Base-by-base conservation (phyloP, 2,329 filamentous ascomycete species). In the Stachybotrys elegans region DNA sequence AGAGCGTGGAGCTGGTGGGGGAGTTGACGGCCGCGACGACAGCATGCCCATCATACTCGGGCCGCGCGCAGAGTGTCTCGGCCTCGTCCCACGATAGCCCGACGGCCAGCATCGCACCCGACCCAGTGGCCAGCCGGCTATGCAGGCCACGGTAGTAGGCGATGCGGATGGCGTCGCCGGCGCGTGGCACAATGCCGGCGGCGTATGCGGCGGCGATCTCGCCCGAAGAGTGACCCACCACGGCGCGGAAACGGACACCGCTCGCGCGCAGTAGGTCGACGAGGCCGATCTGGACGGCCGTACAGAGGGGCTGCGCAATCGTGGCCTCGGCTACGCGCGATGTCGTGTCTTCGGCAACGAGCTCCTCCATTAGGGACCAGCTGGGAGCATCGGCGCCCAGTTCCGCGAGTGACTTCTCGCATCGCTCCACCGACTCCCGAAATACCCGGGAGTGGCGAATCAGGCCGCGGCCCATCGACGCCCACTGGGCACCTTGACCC, bases 131-230 rank as follows among this genome's bases (percentile, higher is more conserved):
- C n/a, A n/a, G n/a, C n/a, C n/a, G n/a, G n/a, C n/a, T n/a, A n/a
- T n/a, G n/a, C n/a, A 42, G 22, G 14, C 40, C 40, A 16, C 40
- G 22, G n/a, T 17, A 20, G n/a, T 42, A 20, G 16, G 40, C 40
- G 17, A 42, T 42, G 4, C 41, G 32, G n/a, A 57, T 49, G 6
- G 57, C 57, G 22, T 53, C 46, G 8, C 53, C 34, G 19, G 39
- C 40, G 17, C 32, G 43, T 5, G 79, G 42, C 7, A 78, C 42
- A 19, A 65, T 56, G 0, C 72, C 72, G 0, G 69, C 66, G 0
- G 72, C 70, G 47, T 73, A 77, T 0, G 69, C 74, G 0, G 71
- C 71, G 1, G 57, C 70, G 16, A 75, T 73, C 48, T 76, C 72
- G 2, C 72, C 72, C 0, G 66, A 70, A 0, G 69, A 73, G 49